Conservation (phyloP, 768 basidiomycete genomes). For the Antrodiella citrinella region DNA sequence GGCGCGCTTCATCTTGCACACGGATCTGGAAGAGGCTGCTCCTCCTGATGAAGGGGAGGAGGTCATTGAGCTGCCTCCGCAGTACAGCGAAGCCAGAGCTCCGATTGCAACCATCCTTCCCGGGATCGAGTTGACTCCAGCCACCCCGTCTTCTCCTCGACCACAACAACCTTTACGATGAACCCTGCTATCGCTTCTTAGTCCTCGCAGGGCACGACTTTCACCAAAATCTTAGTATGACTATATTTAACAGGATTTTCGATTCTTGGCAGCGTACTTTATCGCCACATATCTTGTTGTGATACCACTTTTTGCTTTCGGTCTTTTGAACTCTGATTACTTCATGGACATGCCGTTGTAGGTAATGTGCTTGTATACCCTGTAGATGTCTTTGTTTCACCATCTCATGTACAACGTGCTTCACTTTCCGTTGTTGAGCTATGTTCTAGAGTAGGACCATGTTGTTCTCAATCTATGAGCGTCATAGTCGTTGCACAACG, state of each 20-base stretch:
- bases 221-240: neutral
- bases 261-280: too few species aligned
- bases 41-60: conserved; percentile 39
- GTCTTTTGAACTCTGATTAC: too few species aligned
- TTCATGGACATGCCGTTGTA: too few species aligned
- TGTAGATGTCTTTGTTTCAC: too few species aligned
- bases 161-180: neutral
- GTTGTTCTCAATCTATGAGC: too few species aligned
- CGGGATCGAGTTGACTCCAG: conserved; percentile 2
- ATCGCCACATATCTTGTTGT: too few species aligned
- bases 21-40: conserved; percentile 53
- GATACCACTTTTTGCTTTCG: too few species aligned
- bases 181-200: neutral
- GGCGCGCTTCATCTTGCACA: conserved; percentile 57
- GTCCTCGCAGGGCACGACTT: neutral
- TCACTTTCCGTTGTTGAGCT: too few species aligned
- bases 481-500: too few species aligned
- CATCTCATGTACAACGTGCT: too few species aligned
- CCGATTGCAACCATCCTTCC: conserved; percentile 13
- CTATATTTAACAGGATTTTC: neutral
- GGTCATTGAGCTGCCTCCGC: conserved; percentile 69
- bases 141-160: neutral
- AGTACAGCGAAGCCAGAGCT: conserved; percentile 49
- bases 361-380: too few species aligned
- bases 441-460: too few species aligned